phyloP scores from a whole-genome alignment of 148 eudicot species.

The Pharnaceum exiguum region DNA sequence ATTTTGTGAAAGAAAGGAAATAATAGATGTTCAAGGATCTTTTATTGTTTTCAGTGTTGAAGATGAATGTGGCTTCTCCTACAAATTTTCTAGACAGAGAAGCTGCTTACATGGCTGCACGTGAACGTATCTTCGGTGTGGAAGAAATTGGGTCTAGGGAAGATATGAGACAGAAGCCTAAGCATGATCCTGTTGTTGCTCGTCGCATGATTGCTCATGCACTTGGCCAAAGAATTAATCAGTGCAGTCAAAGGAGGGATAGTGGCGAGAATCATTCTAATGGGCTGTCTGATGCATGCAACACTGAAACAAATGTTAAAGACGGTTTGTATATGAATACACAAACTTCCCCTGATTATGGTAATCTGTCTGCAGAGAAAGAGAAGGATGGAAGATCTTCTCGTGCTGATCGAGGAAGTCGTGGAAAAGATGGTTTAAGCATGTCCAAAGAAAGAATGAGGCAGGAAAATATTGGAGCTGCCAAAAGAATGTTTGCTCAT shows the following conservation, averaged over 20 bases:
- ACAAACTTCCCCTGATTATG: slow-evolving; percentile 5
- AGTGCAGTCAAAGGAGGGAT: slow-evolving; percentile 15
- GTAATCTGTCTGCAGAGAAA: slow-evolving; percentile 4
- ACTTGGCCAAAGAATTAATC: slow-evolving; percentile 61
- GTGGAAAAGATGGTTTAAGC: slow-evolving; percentile 25
- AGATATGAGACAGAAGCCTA: slow-evolving; percentile 48
- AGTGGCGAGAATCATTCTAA: slow-evolving; percentile 11
- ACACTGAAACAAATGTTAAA: slow-evolving; percentile 24
- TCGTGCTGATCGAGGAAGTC: slow-evolving; percentile 10
- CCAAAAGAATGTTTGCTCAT: slow-evolving; percentile 88
- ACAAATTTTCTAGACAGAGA: slow-evolving; percentile 68
- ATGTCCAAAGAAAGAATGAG: slow-evolving; percentile 28
- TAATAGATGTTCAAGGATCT: background rate
- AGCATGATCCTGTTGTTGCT: slow-evolving; percentile 70
- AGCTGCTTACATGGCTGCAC: slow-evolving; percentile 80
- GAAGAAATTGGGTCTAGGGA: slow-evolving; percentile 34
- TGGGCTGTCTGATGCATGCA: slow-evolving; percentile 14
- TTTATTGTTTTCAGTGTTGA: slow-evolving; percentile 33
- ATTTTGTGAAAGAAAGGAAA: background rate
- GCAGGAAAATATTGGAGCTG: slow-evolving; percentile 82
- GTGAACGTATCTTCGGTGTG: slow-evolving; percentile 67
- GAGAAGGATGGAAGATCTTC: slow-evolving; percentile 17
- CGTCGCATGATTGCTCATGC: slow-evolving; percentile 98
- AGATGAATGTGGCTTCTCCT: slow-evolving; percentile 25
- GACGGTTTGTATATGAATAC: slow-evolving; percentile 14